These are phyloP conservation scores for Colletotrichum siamense DNA, from an alignment of 2,329 filamentous ascomycete genomes.

Conservation along the genomic window DNA sequence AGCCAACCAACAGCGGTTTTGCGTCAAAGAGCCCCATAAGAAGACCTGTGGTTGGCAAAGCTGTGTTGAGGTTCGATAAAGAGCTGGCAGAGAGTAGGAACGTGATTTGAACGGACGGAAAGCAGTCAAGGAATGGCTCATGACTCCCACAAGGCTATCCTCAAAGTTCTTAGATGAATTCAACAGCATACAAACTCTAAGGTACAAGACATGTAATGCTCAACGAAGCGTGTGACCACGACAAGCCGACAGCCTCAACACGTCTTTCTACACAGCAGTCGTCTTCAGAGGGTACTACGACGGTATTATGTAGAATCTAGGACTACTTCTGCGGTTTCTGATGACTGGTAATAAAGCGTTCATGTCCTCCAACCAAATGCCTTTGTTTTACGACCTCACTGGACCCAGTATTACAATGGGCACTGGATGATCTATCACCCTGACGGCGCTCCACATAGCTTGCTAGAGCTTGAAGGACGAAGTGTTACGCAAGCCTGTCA, in stretches of 20 bases:
- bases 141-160: background rate
- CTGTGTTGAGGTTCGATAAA: background rate
- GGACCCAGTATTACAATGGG: background rate
- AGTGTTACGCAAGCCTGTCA: background rate
- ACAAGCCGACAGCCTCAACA: background rate
- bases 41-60: background rate
- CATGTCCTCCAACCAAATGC: no score
- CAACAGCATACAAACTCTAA: background rate
- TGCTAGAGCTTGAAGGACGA: background rate
- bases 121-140: background rate
- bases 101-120: background rate
- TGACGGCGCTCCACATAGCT: background rate
- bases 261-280: background rate
- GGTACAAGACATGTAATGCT: background rate
- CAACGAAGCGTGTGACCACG: background rate
- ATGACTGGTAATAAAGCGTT: background rate
- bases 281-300: background rate
- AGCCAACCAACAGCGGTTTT: background rate
- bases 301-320: background rate
- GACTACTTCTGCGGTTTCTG: background rate
- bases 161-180: background rate
- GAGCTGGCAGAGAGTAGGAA: background rate
- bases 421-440: background rate
- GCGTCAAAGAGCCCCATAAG: background rate
- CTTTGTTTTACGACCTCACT: background rate